phyloP scores from a whole-genome alignment of 129 eudicot genomes.

The Escallonia rubra region DNA sequence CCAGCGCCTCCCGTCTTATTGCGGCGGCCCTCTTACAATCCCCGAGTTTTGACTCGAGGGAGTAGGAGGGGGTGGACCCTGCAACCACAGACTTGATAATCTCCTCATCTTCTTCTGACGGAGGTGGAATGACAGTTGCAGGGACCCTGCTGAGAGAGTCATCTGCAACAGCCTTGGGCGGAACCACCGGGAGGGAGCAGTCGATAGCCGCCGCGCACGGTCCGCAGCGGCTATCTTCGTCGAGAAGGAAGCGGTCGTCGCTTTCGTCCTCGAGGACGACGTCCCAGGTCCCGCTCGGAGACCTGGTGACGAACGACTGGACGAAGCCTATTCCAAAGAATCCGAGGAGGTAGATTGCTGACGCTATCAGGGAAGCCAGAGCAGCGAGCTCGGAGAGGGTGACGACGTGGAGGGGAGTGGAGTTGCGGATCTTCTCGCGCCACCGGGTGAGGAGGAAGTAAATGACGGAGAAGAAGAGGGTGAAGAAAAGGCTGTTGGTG shows the following conservation, averaged over 20 bases:
- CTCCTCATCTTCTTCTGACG: conserved; percentile 43
- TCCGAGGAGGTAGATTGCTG: conserved; percentile 53
- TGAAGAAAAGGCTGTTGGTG: conserved; percentile 53
- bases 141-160: background rate
- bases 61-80: conserved; percentile 44
- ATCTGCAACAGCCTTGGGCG: background rate
- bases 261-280: conserved; percentile 20
- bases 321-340: conserved; percentile 72
- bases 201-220: conserved; percentile 18
- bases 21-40: conserved; percentile 51
- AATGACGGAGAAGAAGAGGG: conserved; percentile 63
- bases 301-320: conserved; percentile 36
- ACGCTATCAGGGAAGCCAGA: conserved; percentile 39
- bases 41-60: conserved; percentile 49
- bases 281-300: conserved; percentile 31
- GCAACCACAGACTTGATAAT: conserved; percentile 37
- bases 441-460: conserved; percentile 69
- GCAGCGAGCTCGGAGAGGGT: conserved; percentile 61
- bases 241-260: conserved; percentile 3
- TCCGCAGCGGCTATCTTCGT: conserved; percentile 1
- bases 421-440: conserved; percentile 77
- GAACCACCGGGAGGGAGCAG: conserved; percentile 2
- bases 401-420: conserved; percentile 60
- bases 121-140: background rate
- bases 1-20: conserved; percentile 39